A percentile compares a stretch with the other conserved stretches of the same genome.
phyloP scores from a whole-genome alignment of 129 eudicot genomes.

The Chrysanthemum lavandulifolium region DNA sequence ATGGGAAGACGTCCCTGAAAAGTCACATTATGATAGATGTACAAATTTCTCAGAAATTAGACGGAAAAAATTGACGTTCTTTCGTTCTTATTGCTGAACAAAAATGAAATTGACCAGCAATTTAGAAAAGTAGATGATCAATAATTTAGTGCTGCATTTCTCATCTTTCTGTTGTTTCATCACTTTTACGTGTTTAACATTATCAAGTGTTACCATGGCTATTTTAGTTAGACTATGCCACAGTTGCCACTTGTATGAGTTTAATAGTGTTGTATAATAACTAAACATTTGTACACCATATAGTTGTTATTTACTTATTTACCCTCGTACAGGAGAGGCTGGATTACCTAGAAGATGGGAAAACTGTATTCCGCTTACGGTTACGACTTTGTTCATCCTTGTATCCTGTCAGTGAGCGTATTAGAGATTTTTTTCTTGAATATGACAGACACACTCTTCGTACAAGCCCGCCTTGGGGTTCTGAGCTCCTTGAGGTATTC shows the following conservation, averaged over 20 bases:
- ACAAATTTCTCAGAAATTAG: no score
- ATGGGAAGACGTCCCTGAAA: no score
- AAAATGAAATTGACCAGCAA: neutral
- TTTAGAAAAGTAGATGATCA: neutral
- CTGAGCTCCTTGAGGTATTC: conserved; percentile 94
- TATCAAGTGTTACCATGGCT: neutral
- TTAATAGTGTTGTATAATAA: conserved; percentile 4
- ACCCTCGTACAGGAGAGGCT: conserved; percentile 69
- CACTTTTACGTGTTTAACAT: neutral
- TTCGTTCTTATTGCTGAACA: neutral
- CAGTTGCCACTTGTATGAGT: neutral
- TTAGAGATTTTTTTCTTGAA: conserved; percentile 96
- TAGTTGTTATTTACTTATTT: conserved; percentile 14
- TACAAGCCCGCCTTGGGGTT: conserved; percentile 99
- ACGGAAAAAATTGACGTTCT: no score
- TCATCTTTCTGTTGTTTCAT: neutral
- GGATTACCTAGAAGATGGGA: conserved; percentile 94
- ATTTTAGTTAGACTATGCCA: neutral
- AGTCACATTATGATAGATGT: no score
- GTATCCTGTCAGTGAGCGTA: conserved; percentile 92
- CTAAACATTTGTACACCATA: neutral
- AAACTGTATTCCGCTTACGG: conserved; percentile 76
- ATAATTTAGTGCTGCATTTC: no score
- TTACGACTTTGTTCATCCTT: conserved; percentile 89
- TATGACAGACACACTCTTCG: conserved; percentile 96